Conservation (phyloP, 371 early-diverging fungal species). For the Globomyces sp. region DNA sequence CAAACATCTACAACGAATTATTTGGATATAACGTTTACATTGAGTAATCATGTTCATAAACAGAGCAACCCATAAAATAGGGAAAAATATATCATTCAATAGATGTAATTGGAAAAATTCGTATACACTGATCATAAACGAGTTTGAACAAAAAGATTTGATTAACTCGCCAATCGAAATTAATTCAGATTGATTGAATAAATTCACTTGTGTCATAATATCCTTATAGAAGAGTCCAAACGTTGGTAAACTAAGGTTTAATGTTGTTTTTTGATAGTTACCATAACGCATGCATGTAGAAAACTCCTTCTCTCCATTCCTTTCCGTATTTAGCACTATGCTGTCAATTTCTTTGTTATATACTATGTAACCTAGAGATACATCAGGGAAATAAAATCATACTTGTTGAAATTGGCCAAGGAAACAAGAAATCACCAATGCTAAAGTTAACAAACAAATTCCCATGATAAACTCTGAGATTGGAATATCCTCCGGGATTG, state of each 20-base stretch:
- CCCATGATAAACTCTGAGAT: constrained; percentile 66
- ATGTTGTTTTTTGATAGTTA: too few relatives aligned
- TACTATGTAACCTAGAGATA: too few relatives aligned
- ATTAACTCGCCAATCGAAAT: constrained; percentile 43
- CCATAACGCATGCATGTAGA: constrained; percentile 83
- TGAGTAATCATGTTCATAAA: constrained; percentile 72
- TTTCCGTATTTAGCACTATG: constrained; percentile 72
- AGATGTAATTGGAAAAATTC: constrained; percentile 19
- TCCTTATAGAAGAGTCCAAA: constrained; percentile 70
- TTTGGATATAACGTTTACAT: constrained; percentile 37
- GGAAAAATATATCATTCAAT: constrained; percentile 32
- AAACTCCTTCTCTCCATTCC: constrained; percentile 87
- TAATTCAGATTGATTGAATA: constrained; percentile 54
- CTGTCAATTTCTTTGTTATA: too few relatives aligned
- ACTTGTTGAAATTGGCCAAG: constrained; percentile 83
- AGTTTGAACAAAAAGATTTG: constrained; percentile 28
- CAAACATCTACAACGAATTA: constrained; percentile 44
- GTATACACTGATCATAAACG: constrained; percentile 35
- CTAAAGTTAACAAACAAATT: constrained; percentile 66
- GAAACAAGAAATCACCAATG: constrained; percentile 73
- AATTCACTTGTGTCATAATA: constrained; percentile 51
- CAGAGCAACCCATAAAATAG: constrained; percentile 69
- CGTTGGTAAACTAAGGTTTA: constrained; percentile 54
- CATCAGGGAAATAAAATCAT: constrained; percentile 31
- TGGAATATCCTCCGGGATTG: not conserved